Percentiles rank a stretch among this genome's conserved stretches.
Evolutionary conservation across 805 yeast species (phyloP).

Genomic region (Ogataea pini): DNA sequence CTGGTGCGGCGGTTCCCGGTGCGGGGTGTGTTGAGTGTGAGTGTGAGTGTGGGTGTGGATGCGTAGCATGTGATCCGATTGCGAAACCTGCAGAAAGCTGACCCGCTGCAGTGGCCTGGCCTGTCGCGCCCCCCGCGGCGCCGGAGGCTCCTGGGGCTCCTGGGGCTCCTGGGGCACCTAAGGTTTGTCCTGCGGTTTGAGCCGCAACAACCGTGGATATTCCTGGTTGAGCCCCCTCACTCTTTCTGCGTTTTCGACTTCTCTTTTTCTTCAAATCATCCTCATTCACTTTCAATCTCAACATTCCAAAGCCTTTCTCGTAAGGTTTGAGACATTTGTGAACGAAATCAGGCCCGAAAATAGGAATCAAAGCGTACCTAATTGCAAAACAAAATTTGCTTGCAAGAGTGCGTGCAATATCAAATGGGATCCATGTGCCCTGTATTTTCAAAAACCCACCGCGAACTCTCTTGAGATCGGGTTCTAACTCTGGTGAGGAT

Average conservation of each 20-base stretch:
- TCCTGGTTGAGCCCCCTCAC: neutral
- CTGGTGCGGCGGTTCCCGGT: neutral
- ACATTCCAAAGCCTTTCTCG: slow-evolving; percentile 66
- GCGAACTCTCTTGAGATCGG: slow-evolving; percentile 67
- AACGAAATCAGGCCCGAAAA: slow-evolving; percentile 75
- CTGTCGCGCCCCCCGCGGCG: neutral
- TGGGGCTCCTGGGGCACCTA: neutral
- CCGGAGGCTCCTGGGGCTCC: slow-evolving; percentile 1
- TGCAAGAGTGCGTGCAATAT: slow-evolving; percentile 67
- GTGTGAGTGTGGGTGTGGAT: too few relatives aligned
- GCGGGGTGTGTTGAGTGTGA: neutral
- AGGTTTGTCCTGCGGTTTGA: too few relatives aligned
- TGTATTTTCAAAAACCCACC: slow-evolving; percentile 93
- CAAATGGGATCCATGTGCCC: slow-evolving; percentile 89
- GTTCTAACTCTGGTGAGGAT: slow-evolving; percentile 62
- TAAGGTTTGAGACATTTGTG: slow-evolving; percentile 57
- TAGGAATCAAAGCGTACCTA: slow-evolving; percentile 71
- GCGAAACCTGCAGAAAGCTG: too few relatives aligned
- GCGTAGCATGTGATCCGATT: too few relatives aligned
- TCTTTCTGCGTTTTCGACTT: slow-evolving; percentile 23
- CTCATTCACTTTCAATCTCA: slow-evolving; percentile 41
- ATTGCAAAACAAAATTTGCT: slow-evolving; percentile 75
- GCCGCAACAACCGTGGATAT: too few relatives aligned
- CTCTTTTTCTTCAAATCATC: slow-evolving; percentile 29
- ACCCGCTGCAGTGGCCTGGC: too few relatives aligned